A percentile compares a stretch with the other conserved stretches of the same genome.
Conservation (phyloP, 2,329 filamentous ascomycete species). For the Botrytis porri region DNA sequence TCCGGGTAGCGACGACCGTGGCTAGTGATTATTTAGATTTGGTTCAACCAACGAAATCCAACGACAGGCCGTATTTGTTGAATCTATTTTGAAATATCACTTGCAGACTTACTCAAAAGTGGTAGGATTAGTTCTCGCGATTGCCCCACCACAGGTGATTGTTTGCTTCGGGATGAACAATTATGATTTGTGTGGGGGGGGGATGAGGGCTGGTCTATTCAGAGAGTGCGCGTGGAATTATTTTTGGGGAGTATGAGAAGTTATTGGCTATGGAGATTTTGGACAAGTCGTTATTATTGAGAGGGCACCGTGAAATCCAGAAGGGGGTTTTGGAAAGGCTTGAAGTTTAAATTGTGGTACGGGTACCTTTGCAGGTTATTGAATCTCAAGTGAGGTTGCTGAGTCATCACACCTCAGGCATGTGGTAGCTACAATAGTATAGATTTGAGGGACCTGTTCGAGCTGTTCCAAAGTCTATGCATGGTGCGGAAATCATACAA, state of each 20-base stretch:
- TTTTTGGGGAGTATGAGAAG: not conserved
- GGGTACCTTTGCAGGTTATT: conserved; percentile 4
- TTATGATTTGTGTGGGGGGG: conserved; percentile 19
- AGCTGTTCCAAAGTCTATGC: not conserved
- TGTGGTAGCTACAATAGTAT: too few species aligned
- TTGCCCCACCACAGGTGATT: conserved; percentile 37
- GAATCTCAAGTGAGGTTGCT: conserved; percentile 11
- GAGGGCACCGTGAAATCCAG: conserved; percentile 15
- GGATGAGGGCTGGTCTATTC: not conserved
- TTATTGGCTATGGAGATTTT: conserved; percentile 12
- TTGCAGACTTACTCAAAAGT: conserved; percentile 17
- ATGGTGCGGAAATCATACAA: not conserved
- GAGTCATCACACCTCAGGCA: conserved; percentile 12
- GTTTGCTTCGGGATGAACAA: conserved; percentile 25
- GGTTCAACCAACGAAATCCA: conserved; percentile 7
- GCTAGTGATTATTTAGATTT: conserved; percentile 13
- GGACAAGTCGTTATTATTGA: conserved; percentile 7
- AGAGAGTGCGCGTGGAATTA: conserved; percentile 11
- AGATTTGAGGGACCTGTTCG: not conserved
- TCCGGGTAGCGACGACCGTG: conserved; percentile 10
- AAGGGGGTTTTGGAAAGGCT: not conserved
- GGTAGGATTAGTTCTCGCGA: conserved; percentile 19
- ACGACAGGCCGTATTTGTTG: not conserved
- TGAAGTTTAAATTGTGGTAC: conserved; percentile 6
- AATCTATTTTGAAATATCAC: not conserved